Base-by-base conservation (phyloP, 345 rosid species). In the Eucalyptus fibrosa region DNA sequence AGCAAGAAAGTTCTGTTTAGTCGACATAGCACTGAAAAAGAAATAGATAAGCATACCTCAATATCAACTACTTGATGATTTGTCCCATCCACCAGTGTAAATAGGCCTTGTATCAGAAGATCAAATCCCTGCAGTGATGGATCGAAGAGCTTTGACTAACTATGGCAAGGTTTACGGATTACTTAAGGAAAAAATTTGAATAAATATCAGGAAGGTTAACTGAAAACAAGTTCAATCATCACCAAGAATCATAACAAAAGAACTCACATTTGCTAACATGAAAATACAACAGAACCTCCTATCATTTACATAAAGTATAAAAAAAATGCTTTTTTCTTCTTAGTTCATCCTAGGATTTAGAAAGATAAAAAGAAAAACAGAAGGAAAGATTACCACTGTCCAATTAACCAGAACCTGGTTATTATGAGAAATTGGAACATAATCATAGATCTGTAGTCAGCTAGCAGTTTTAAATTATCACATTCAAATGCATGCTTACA, bases 51-150 rank as follows among this genome's bases (percentile, higher is more conserved):
- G 91, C 34, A 88, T 89, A 97, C 99, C 98, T 94, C 90, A 23
- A 86, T 90, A 59, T 93, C 94, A 18, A 90, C 40, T 62, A 91
- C 92, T 87, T 90, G 88, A 89, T 91, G n/a, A 87, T 89, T 87
- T 32, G 90, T 86, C 88, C 77, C 92, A 87, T 89, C 91, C 32
- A 59, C 92, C 62, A 91, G 88, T 59, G 91, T 92, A 90, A 87
- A 90, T 88, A 96, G 94, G 53, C 89, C 92, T 91, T 94, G 93
- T 89, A 97, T 91, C 91, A 97, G 90, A 89, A 90, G 89, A 90
- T 93, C 90, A 94, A 96, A 98, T 62, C 91, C 93, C 99, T 97
- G 94, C 72, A 92, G 91, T 50, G 67, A 87, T 40, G 45, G 65
- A 60, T 19, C 3, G 2, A 21, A 53, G 47, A 87, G 67, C 30